Percentiles rank a stretch among this genome's conserved stretches.
Evolutionary conservation across 1,284 basidiomycete genomes (phyloP).

Genomic region (Boletus semigastroideus): DNA sequence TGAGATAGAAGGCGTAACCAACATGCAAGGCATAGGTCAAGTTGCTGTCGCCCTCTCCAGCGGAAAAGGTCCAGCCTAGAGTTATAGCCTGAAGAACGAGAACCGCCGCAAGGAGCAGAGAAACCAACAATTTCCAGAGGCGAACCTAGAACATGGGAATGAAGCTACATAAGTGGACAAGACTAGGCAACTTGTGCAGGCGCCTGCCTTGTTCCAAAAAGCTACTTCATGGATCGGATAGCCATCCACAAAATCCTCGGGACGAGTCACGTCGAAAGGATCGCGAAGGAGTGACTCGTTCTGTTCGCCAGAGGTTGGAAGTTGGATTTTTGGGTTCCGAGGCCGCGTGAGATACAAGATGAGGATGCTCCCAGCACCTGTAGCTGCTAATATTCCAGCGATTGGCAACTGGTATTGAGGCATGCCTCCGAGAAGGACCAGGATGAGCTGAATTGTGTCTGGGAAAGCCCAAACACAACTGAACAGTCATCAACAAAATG

Average conservation of each 20-base stretch:
- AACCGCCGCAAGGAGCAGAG: conserved; percentile 44
- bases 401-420: conserved; percentile 59
- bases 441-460: neutral
- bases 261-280: conserved; percentile 75
- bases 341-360: conserved; percentile 42
- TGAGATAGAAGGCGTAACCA: conserved; percentile 59
- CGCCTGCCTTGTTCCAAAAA: conserved; percentile 72
- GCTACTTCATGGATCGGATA: conserved; percentile 66
- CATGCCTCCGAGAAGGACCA: conserved; percentile 39
- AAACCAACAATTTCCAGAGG: conserved; percentile 53
- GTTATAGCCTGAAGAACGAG: conserved; percentile 51
- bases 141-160: conserved; percentile 43
- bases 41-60: conserved; percentile 36
- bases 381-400: conserved; percentile 46
- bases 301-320: conserved; percentile 46
- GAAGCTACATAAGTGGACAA: conserved; percentile 3
- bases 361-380: conserved; percentile 45
- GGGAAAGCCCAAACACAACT: neutral
- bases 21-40: conserved; percentile 51
- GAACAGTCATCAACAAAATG: neutral
- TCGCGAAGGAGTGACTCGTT: conserved; percentile 46
- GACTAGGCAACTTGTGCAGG: neutral
- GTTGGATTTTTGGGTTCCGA: conserved; percentile 53
- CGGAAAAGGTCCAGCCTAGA: conserved; percentile 50
- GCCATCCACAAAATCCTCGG: conserved; percentile 73